phyloP scores from a whole-genome alignment of 2,329 filamentous ascomycete species.

The Cladosporium cucumerinum region DNA sequence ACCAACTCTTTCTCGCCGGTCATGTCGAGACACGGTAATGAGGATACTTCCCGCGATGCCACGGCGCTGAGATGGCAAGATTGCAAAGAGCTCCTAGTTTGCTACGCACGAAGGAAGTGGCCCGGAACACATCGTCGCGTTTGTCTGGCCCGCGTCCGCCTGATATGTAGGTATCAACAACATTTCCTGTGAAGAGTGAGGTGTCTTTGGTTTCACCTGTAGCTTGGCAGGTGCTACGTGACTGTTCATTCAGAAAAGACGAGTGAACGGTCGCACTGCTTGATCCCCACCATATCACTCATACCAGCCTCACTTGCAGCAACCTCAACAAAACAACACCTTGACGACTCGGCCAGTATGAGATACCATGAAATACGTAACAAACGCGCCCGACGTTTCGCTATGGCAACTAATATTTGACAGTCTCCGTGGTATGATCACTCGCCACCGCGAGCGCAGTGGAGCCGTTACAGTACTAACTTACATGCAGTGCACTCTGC shows the following conservation, averaged over 20 bases:
- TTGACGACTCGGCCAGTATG: background rate
- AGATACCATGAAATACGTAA: background rate
- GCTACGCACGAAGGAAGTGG: no score
- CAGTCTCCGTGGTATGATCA: background rate
- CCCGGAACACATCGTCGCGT: no score
- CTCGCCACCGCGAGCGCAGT: background rate
- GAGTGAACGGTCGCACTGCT: background rate
- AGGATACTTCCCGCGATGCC: background rate
- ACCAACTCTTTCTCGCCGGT: background rate
- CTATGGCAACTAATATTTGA: background rate
- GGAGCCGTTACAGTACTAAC: background rate
- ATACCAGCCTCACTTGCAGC: background rate
- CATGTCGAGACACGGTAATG: background rate
- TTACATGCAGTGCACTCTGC: background rate
- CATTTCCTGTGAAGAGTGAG: background rate
- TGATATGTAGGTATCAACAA: background rate
- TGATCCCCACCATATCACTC: background rate
- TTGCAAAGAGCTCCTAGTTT: no score
- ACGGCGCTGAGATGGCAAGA: background rate
- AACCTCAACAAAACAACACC: no score
- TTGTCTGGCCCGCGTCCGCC: background rate
- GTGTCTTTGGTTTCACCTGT: background rate
- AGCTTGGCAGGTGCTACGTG: background rate
- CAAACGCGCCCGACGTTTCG: background rate
- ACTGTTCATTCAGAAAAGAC: background rate